Evolutionary conservation across 257 asterid genomes (phyloP), one percentile per base, ranked within the genome.

Genomic region (Solanum phureja): DNA sequence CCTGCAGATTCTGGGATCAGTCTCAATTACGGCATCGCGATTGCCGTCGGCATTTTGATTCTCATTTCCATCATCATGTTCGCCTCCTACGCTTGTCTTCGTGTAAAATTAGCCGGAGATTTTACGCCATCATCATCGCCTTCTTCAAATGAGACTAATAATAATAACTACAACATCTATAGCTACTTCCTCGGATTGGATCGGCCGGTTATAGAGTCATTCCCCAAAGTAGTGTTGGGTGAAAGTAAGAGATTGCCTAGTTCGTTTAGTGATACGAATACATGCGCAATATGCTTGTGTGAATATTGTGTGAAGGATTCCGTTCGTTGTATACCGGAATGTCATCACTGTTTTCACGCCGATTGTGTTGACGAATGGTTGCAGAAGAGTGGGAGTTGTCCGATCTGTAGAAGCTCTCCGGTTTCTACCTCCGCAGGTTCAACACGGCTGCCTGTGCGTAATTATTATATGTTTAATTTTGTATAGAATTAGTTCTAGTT

Each of bases 381-480:
- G 33, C 64, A 35, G 62, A 62, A 86, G 62, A 87, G 88, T 27
- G 89, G 73, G 7, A 86, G 86, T 38, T 89, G 91, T 52, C 91
- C 91, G n/a, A 74, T 89, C 64, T 89, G 91, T 87, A 83, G 91
- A 19, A 89, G 42, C 72, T 89, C 89, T 42, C 91, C 89, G 79
- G 42, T 23, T 33, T 16, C 79, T 68, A 14, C 38, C 14, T 29
- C 37, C 13, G 23, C 19, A 13, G 37, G 75, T 58, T 87, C 89
- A 68, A 68, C 38, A 18, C 23, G 3, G 75, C 37, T 13, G 19
- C 34, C 18, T 11, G 34, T 24, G 73, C 29, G 29, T 60, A 60
- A 1, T 60, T 60, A 60, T 23, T 23, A 8, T 8, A 21, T 2
- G 27, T 60, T 60, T 0, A 60, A 23, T 60, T 60, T 23, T 60